phyloP scores from a whole-genome alignment of 768 basidiomycete genomes.

The Tylopilus rubrobrunneus region DNA sequence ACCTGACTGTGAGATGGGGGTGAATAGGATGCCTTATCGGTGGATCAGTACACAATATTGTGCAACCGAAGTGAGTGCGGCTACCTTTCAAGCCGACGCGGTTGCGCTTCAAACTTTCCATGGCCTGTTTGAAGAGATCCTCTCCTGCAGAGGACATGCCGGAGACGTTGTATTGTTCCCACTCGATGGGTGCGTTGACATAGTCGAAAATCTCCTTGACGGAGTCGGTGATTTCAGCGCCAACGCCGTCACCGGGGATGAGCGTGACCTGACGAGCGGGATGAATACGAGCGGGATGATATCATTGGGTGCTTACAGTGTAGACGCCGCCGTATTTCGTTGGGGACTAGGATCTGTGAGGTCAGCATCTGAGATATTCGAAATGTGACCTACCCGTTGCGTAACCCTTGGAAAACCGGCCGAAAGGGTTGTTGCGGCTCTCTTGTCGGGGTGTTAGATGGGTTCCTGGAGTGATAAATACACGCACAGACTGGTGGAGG shows the following conservation, averaged over 20 bases:
- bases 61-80: background rate
- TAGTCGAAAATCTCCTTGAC: slow-evolving; percentile 99
- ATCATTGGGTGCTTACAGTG: slow-evolving; percentile 52
- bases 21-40: slow-evolving; percentile 88
- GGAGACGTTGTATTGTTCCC: slow-evolving; percentile 97
- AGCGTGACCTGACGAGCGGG: slow-evolving; percentile 71
- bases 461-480: background rate
- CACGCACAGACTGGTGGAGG: slow-evolving; percentile 49
- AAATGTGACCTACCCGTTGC: slow-evolving; percentile 50
- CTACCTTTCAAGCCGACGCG: slow-evolving; percentile 96
- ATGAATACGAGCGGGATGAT: slow-evolving; percentile 16
- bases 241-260: slow-evolving; percentile 97
- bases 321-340: slow-evolving; percentile 94
- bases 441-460: slow-evolving; percentile 35
- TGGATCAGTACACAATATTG: slow-evolving; percentile 3
- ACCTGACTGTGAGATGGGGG: slow-evolving; percentile 91
- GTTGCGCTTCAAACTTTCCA: slow-evolving; percentile 97
- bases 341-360: slow-evolving; percentile 49
- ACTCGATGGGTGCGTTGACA: slow-evolving; percentile 97
- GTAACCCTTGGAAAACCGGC: slow-evolving; percentile 76
- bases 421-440: slow-evolving; percentile 72
- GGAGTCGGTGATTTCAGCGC: slow-evolving; percentile 94
- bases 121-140: slow-evolving; percentile 93
- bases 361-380: slow-evolving; percentile 1
- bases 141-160: slow-evolving; percentile 94